Percentiles rank a stretch among this genome's conserved stretches.
These are phyloP conservation scores for Exsudoporus frostii DNA, from an alignment of 768 basidiomycete species.

Conservation along the genomic window DNA sequence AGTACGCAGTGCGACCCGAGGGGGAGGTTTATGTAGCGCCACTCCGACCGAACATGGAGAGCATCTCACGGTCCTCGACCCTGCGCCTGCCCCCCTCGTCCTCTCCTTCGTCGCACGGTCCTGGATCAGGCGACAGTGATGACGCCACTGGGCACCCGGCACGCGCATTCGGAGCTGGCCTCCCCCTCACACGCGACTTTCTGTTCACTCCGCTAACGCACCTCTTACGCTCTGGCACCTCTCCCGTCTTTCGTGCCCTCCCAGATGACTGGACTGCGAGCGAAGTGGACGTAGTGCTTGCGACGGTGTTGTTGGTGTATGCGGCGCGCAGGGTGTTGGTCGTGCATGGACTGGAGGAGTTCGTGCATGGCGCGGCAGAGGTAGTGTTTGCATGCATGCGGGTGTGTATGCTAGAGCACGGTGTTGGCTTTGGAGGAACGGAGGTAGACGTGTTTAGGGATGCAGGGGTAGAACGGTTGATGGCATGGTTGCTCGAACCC, in stretches of 20 bases:
- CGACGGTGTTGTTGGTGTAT: conserved; percentile 60
- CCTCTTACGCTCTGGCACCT: conserved; percentile 74
- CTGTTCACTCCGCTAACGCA: conserved; percentile 66
- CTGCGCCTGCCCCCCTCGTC: conserved; percentile 37
- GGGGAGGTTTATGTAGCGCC: conserved; percentile 49
- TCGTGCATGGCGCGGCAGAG: conserved; percentile 25
- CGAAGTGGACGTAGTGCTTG: conserved; percentile 74
- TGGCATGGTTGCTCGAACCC: conserved; percentile 57
- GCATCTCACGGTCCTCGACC: conserved; percentile 57
- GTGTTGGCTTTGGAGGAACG: conserved; percentile 29
- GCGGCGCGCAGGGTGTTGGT: conserved; percentile 45
- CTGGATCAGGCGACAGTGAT: neutral
- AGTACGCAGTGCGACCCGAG: conserved; percentile 41
- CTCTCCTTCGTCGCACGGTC: neutral
- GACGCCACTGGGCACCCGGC: neutral
- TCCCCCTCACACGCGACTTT: conserved; percentile 64
- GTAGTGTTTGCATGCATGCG: conserved; percentile 83
- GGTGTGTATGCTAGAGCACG: conserved; percentile 95
- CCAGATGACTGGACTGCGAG: conserved; percentile 74
- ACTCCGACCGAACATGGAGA: conserved; percentile 44
- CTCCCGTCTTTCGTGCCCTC: conserved; percentile 63
- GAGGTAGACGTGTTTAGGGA: conserved; percentile 81
- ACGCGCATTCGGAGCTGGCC: conserved; percentile 27
- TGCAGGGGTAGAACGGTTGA: conserved; percentile 50
- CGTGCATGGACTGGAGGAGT: conserved; percentile 38